Evolutionary conservation across 2,329 filamentous ascomycete species (phyloP).

Genomic region (Alternaria viburni): DNA sequence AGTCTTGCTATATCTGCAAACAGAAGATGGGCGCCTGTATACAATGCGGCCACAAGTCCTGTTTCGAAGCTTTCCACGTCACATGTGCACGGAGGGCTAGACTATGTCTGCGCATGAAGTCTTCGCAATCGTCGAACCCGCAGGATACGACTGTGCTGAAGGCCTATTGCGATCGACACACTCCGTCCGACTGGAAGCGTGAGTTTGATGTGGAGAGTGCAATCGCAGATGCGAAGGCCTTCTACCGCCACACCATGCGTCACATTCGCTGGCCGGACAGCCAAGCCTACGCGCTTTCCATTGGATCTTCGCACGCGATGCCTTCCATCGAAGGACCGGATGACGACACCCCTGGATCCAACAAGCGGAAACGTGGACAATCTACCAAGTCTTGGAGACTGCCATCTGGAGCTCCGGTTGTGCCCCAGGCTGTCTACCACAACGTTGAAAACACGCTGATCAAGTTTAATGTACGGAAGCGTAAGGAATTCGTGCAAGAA

Average conservation of each 20-base stretch:
- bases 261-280: constrained; percentile 91
- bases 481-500: constrained; percentile 91
- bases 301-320: constrained; percentile 71
- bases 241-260: constrained; percentile 88
- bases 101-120: constrained; percentile 96
- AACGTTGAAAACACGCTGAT: constrained; percentile 83
- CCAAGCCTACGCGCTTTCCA: constrained; percentile 78
- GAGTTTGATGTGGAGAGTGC: constrained; percentile 84
- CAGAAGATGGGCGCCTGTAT: constrained; percentile 99
- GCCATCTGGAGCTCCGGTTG: constrained; percentile 91
- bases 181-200: constrained; percentile 83
- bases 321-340: constrained; percentile 59
- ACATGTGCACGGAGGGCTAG: constrained; percentile 89
- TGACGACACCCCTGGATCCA: constrained; percentile 60
- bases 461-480: constrained; percentile 82
- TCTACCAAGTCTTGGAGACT: constrained; percentile 82
- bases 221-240: constrained; percentile 82
- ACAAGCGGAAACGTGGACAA: constrained; percentile 62
- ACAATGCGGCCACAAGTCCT: constrained; percentile 96
- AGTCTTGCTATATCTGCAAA: constrained; percentile 91
- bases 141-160: constrained; percentile 85
- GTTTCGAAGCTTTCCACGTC: constrained; percentile 96
- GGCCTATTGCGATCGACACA: constrained; percentile 95
- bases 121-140: constrained; percentile 77
- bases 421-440: constrained; percentile 86